Evolutionary conservation across 352 stramenopile species (phyloP), one percentile per base, ranked within the genome.

Genomic region (Phytophthora hibernalis): DNA sequence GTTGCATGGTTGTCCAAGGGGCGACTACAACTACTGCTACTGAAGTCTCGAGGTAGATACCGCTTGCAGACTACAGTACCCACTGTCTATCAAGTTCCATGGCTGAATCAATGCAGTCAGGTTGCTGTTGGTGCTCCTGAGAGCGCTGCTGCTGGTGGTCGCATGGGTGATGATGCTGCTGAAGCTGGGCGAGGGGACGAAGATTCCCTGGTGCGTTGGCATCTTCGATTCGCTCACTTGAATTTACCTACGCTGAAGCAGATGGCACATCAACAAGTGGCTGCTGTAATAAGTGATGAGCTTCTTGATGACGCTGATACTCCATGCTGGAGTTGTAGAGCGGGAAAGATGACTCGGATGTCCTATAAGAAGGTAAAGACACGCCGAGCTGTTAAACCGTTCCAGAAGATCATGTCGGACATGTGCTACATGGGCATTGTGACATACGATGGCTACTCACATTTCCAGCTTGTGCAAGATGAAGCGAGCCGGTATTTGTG

Each of bases 291-390:
- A 8, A 48, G 43, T 51, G 31, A 57, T 51, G 22, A 24, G 12
- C 33, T 40, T 8, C 33, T 8, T 40, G 33, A 40, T 12, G 33
- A 16, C 33, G 33, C 16, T 40, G 9, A 40, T 40, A 40, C 33
- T 40, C 8, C 33, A 12, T 40, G 33, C 12, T 40, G 33, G 33
- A 40, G 33, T 12, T 40, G 33, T 40, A 40, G 33, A 5, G 33
- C 31, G 9, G 50, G 6, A 10, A 57, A 57, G 35, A 47, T 47
- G 50, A 57, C 50, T 22, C n/a, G 61, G 9, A 69, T 69, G 52
- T 68, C 9, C n/a, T n/a, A n/a, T n/a, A n/a, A n/a, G n/a, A n/a
- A n/a, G n/a, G n/a, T n/a, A n/a, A n/a, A n/a, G n/a, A 53, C 52
- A 35, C 28, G 20, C 8, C 44, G 61, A 38, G 24, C 52, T 22